Evolutionary conservation across 2,329 filamentous ascomycete genomes (phyloP).

Genomic region (Monosporascus ibericus): DNA sequence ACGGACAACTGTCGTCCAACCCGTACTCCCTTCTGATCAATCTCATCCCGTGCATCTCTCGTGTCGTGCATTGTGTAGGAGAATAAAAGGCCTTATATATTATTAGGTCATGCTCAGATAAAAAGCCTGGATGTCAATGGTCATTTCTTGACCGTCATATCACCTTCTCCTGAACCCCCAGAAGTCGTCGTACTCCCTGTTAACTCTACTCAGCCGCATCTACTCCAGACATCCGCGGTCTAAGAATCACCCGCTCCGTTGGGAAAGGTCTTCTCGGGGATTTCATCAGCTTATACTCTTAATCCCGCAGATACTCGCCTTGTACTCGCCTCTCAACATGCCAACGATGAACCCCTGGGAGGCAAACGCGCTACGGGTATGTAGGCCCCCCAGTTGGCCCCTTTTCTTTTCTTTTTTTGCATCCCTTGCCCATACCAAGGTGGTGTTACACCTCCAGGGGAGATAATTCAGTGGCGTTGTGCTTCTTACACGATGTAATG

Average conservation of each 20-base stretch:
- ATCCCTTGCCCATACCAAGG: too few relatives aligned
- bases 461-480: too few relatives aligned
- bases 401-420: too few relatives aligned
- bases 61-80: not conserved
- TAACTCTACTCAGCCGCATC: not conserved
- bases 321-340: constrained; percentile 5
- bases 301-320: not conserved
- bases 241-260: not conserved
- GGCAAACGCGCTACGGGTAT: constrained; percentile 24
- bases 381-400: constrained; percentile 2
- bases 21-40: not conserved
- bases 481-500: constrained; percentile 4
- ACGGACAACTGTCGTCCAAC: not conserved
- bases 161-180: not conserved
- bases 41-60: not conserved
- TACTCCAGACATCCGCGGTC: not conserved
- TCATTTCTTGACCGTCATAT: too few relatives aligned
- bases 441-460: too few relatives aligned
- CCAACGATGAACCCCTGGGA: constrained; percentile 27
- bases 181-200: not conserved
- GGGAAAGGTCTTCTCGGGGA: not conserved
- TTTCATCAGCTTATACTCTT: not conserved
- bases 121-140: too few relatives aligned
- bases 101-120: too few relatives aligned
- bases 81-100: too few relatives aligned